A percentile compares a stretch with the other conserved stretches of the same genome.
Conservation (phyloP, 768 basidiomycete genomes). For the Rhodotorula sphaerocarpa region DNA sequence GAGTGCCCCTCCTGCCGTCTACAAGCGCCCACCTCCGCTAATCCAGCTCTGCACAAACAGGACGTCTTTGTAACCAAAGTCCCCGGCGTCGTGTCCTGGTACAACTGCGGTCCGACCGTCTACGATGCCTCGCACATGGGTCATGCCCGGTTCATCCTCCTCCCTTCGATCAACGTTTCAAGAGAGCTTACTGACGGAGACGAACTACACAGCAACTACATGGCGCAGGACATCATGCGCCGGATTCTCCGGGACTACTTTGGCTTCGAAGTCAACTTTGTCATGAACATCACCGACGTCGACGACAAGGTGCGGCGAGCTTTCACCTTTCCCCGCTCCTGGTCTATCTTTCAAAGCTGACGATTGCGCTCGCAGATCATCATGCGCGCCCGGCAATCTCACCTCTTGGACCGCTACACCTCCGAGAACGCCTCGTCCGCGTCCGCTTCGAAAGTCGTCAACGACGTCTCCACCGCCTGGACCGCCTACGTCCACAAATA, state of each 20-base stretch:
- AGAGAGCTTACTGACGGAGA: not conserved
- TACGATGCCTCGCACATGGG: slow-evolving; percentile 99
- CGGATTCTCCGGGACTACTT: slow-evolving; percentile 92
- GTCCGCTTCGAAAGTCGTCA: slow-evolving; percentile 16
- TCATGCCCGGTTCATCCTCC: slow-evolving; percentile 67
- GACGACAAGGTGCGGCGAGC: slow-evolving; percentile 89
- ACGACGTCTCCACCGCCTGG: slow-evolving; percentile 35
- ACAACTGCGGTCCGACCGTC: slow-evolving; percentile 97
- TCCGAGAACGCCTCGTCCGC: slow-evolving; percentile 13
- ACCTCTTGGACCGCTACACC: slow-evolving; percentile 44
- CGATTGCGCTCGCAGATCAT: slow-evolving; percentile 63
- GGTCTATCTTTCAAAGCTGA: not conserved
- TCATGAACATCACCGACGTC: slow-evolving; percentile 99
- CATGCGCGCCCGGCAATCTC: slow-evolving; percentile 64
- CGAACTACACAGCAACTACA: slow-evolving; percentile 72
- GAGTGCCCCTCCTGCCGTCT: slow-evolving; percentile 14
- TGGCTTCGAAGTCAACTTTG: slow-evolving; percentile 93
- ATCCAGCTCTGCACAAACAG: slow-evolving; percentile 15
- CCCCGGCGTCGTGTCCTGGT: slow-evolving; percentile 69
- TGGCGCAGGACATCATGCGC: slow-evolving; percentile 83
- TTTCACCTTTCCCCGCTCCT: not conserved
- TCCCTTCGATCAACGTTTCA: not conserved
- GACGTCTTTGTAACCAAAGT: slow-evolving; percentile 33
- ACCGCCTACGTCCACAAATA: slow-evolving; percentile 36
- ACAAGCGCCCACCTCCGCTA: not conserved